phyloP scores from a whole-genome alignment of 1,284 basidiomycete genomes.

The Coniferiporia sulphurascens region DNA sequence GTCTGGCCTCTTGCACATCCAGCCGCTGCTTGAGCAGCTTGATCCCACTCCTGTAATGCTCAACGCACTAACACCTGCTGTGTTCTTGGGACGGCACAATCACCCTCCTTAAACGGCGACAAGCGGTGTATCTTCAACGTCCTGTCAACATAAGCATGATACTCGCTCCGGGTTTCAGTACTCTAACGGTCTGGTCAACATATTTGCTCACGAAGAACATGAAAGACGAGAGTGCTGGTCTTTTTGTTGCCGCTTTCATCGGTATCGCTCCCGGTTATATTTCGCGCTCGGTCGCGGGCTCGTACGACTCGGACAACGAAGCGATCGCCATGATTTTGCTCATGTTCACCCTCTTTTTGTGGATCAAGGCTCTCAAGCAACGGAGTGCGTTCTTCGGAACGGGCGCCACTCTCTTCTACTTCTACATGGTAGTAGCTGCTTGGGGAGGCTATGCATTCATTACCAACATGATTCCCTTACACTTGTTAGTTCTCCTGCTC shows the following conservation, averaged over 20 bases:
- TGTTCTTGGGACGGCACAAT: slow-evolving; percentile 95
- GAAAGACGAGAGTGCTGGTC: too few species aligned
- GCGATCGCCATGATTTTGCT: slow-evolving; percentile 99
- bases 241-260: too few species aligned
- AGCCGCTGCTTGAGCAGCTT: too few species aligned
- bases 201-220: slow-evolving; percentile 97
- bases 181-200: slow-evolving; percentile 95
- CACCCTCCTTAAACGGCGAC: slow-evolving; percentile 99
- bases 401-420: slow-evolving; percentile 93
- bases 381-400: slow-evolving; percentile 93
- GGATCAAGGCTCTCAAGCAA: too few species aligned
- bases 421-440: slow-evolving; percentile 99
- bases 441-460: too few species aligned
- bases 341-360: slow-evolving; percentile 98
- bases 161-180: slow-evolving; percentile 94
- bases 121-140: slow-evolving; percentile 94
- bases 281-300: slow-evolving; percentile 97
- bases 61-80: too few species aligned
- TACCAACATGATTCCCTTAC: too few species aligned
- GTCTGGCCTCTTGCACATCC: too few species aligned
- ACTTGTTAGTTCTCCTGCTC: slow-evolving; percentile 98
- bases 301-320: slow-evolving; percentile 99
- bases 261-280: too few species aligned
- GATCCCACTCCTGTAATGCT: too few species aligned
- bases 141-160: slow-evolving; percentile 94